Evolutionary conservation across 208 protist species (phyloP).

Genomic region (Leishmania aethiopica): DNA sequence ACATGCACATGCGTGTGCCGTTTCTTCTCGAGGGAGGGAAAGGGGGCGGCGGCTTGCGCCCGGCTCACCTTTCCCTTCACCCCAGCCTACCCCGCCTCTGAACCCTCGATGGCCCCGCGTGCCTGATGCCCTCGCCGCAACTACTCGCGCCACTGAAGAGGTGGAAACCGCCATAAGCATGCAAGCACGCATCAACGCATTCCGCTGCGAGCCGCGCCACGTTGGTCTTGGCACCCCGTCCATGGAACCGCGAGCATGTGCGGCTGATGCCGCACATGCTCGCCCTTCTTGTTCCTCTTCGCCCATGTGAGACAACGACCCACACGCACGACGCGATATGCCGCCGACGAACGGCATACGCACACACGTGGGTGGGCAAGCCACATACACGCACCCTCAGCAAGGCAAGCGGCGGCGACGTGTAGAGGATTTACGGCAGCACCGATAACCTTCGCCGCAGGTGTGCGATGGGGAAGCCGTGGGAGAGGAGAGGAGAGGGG

Average conservation of each 20-base stretch:
- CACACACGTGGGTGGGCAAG: neutral
- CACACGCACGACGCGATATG: neutral
- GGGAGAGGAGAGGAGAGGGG: neutral
- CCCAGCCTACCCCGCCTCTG: no score
- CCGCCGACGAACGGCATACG: neutral
- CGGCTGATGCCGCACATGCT: no score
- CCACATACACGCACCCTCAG: neutral
- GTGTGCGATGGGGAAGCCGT: neutral
- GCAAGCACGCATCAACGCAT: neutral
- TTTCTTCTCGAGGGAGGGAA: neutral
- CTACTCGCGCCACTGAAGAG: neutral
- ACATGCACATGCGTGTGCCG: neutral
- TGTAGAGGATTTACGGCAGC: neutral
- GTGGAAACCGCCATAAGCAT: neutral
- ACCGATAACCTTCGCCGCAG: neutral
- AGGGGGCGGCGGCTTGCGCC: neutral
- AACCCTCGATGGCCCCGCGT: neutral
- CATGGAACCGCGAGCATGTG: neutral
- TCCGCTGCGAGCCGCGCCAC: neutral
- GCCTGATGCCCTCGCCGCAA: neutral
- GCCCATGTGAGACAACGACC: neutral
- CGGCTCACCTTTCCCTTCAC: neutral
- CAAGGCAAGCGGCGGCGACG: neutral
- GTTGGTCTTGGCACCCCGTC: neutral
- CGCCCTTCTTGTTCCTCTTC: neutral